A percentile compares a stretch with the other conserved stretches of the same genome.
These are phyloP conservation scores for Ettlia oleoabundans DNA, from an alignment of 139 green algal genomes.

Conservation along the genomic window DNA sequence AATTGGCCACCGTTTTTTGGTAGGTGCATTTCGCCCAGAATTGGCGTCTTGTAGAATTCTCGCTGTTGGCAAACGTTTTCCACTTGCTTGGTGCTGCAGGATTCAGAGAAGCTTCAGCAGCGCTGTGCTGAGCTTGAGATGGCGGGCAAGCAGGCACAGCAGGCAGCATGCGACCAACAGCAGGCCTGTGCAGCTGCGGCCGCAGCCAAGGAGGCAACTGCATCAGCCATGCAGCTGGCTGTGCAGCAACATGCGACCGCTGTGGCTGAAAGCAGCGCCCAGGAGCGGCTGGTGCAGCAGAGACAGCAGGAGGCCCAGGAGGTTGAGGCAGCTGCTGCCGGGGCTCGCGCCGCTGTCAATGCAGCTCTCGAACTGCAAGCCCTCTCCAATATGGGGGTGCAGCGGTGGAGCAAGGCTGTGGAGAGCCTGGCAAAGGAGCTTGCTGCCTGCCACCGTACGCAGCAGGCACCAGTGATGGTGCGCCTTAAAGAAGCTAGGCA, in stretches of 20 bases:
- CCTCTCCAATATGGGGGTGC: background rate
- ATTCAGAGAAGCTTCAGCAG: constrained; percentile 8
- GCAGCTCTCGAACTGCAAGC: constrained; percentile 1
- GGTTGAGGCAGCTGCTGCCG: background rate
- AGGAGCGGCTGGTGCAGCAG: constrained; percentile 12
- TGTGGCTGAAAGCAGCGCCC: background rate
- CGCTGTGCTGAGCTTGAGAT: background rate
- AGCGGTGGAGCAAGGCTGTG: constrained; percentile 29
- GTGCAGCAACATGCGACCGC: constrained; percentile 3
- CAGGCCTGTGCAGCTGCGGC: background rate
- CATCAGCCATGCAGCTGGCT: constrained; percentile 16
- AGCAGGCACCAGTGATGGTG: constrained; percentile 10
- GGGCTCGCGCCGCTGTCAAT: constrained; percentile 9
- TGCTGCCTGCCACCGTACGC: constrained; percentile 9
- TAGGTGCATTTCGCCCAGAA: too few species aligned
- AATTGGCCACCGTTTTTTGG: too few species aligned
- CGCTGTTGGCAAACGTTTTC: too few species aligned
- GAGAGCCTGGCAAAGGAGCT: constrained; percentile 31
- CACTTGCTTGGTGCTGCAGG: constrained; percentile 1
- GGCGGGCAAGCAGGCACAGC: background rate
- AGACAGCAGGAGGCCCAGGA: background rate
- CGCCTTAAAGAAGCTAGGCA: constrained; percentile 33
- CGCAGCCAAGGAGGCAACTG: background rate
- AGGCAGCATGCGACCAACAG: background rate
- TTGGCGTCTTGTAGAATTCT: too few species aligned